Percentiles rank a stretch among this genome's conserved stretches.
Conservation (phyloP, 129 eudicot genomes). For the Flaveria brownii region DNA sequence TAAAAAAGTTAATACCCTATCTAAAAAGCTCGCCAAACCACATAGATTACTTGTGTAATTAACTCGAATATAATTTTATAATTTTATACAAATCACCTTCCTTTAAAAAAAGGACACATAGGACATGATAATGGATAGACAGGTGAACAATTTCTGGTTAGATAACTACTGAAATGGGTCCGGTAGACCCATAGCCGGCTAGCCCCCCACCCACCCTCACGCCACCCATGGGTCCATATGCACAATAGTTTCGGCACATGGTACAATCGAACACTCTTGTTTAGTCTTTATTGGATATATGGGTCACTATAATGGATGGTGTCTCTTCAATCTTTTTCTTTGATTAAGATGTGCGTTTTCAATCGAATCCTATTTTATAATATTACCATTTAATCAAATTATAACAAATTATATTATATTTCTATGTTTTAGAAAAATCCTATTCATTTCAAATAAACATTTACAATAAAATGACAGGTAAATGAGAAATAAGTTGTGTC, state of each 20-base stretch:
- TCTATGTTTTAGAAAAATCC: too few relatives aligned
- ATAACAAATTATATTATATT: neutral
- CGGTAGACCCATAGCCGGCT: neutral
- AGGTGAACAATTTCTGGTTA: neutral
- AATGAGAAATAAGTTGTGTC: too few relatives aligned
- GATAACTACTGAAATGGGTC: neutral
- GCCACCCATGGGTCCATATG: slow-evolving; percentile 14
- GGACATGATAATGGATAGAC: neutral
- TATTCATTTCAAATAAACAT: too few relatives aligned
- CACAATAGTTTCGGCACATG: neutral
- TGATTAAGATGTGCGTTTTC: neutral
- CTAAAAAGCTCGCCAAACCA: too few relatives aligned
- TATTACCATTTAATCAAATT: neutral
- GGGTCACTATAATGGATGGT: neutral
- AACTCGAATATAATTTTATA: too few relatives aligned
- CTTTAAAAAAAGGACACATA: neutral
- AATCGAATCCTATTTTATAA: neutral
- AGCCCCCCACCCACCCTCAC: neutral
- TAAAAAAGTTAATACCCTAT: too few relatives aligned
- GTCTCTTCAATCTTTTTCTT: neutral
- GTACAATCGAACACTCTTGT: neutral
- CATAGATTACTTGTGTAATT: too few relatives aligned
- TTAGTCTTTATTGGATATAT: neutral
- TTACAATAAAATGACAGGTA: too few relatives aligned
- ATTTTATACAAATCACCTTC: neutral